phyloP scores from a whole-genome alignment of 495 filamentous ascomycete genomes.

The Aspergillus olivimuriae region DNA sequence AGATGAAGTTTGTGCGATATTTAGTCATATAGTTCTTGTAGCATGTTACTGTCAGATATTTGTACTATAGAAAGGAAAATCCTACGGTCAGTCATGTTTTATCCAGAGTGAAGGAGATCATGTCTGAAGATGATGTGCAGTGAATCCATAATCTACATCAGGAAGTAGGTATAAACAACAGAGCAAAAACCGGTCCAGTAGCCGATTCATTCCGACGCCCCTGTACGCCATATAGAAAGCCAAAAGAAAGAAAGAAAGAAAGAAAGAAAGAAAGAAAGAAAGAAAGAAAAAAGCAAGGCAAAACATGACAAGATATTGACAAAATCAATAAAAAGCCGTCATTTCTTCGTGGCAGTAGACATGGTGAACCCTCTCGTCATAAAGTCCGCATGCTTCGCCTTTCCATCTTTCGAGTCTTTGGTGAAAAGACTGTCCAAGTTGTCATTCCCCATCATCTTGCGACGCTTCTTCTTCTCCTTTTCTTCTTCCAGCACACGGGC shows the following conservation, averaged over 20 bases:
- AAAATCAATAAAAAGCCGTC: conserved; percentile 5
- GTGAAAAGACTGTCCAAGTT: conserved; percentile 67
- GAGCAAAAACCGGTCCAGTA: conserved; percentile 7
- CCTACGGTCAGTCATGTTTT: conserved; percentile 2
- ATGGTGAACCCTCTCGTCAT: conserved; percentile 73
- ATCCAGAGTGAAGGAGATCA: neutral
- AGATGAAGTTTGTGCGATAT: neutral
- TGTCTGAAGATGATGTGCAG: no score
- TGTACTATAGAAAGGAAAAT: conserved; percentile 19
- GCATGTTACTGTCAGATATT: conserved; percentile 13
- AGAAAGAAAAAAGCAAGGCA: conserved; percentile 1
- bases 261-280: conserved; percentile 1
- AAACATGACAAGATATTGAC: neutral
- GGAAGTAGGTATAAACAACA: neutral
- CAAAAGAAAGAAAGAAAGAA: neutral
- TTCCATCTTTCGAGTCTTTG: conserved; percentile 40
- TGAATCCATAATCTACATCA: no score
- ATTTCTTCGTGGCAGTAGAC: conserved; percentile 36
- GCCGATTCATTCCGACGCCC: neutral
- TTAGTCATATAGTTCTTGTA: conserved; percentile 16
- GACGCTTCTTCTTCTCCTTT: conserved; percentile 69
- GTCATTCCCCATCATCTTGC: conserved; percentile 64
- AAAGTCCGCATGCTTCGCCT: conserved; percentile 58
- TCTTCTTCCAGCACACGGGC: conserved; percentile 82
- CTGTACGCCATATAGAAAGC: conserved; percentile 2